Conservation (phyloP, 1,139 yeast species). For the Taiozyma sp. region DNA sequence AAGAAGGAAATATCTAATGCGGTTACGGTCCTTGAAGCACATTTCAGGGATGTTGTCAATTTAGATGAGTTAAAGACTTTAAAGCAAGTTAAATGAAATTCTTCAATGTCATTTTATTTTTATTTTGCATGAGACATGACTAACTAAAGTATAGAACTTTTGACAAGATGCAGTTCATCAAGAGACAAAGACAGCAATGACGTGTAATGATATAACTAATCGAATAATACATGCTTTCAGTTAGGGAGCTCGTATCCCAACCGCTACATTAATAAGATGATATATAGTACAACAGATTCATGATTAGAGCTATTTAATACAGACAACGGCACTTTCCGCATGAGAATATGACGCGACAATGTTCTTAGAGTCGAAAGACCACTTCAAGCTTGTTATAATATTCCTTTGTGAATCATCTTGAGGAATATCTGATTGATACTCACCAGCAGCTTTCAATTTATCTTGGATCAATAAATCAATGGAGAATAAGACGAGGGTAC, state of each 20-base stretch:
- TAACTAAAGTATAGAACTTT: slow-evolving; percentile 28
- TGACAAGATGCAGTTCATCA: slow-evolving; percentile 33
- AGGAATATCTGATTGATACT: slow-evolving; percentile 19
- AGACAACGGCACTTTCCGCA: slow-evolving; percentile 32
- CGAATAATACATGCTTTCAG: not conserved
- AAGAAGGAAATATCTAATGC: slow-evolving; percentile 34
- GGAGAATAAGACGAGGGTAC: slow-evolving; percentile 12
- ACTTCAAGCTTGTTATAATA: slow-evolving; percentile 23
- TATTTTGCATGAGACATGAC: not conserved
- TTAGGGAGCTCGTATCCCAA: not conserved
- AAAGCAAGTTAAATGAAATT: slow-evolving; percentile 36
- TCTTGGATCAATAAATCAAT: slow-evolving; percentile 10
- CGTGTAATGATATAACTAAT: not conserved
- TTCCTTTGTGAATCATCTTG: slow-evolving; percentile 6
- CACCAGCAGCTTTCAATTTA: slow-evolving; percentile 19
- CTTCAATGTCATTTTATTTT: not conserved
- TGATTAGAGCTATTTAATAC: not conserved
- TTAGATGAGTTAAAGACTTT: slow-evolving; percentile 47
- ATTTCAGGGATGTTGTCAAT: slow-evolving; percentile 42
- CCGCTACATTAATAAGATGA: not conserved
- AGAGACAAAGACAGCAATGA: slow-evolving; percentile 19
- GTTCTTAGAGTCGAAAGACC: slow-evolving; percentile 35
- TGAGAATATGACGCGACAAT: slow-evolving; percentile 41
- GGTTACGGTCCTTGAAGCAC: slow-evolving; percentile 35
- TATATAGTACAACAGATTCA: not conserved